These are phyloP conservation scores for Xanthoceras sorbifolium DNA, from an alignment of 345 rosid species.

Conservation along the genomic window DNA sequence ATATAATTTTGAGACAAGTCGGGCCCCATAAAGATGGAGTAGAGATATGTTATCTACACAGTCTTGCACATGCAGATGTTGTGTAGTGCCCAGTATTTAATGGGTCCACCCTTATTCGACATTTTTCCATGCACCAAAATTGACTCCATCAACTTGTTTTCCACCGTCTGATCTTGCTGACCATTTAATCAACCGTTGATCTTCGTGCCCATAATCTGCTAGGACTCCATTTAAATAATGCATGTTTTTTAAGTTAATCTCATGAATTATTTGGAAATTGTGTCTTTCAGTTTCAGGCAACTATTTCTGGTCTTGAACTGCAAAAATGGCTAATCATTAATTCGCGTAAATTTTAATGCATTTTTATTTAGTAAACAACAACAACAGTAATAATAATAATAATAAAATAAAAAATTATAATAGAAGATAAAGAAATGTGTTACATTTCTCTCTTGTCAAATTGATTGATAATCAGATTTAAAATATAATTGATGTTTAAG, in stretches of 20 bases:
- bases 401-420: not conserved
- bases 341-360: not conserved
- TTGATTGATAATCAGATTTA: conserved; percentile 13
- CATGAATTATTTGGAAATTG: not conserved
- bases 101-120: conserved; percentile 25
- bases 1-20: conserved; percentile 30
- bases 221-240: conserved; percentile 12
- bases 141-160: not conserved
- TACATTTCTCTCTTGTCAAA: conserved; percentile 11
- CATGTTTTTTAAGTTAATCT: not conserved
- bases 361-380: not conserved
- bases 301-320: conserved; percentile 3
- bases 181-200: conserved; percentile 12
- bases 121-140: conserved; percentile 18
- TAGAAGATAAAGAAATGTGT: not conserved
- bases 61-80: conserved; percentile 41
- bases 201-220: not conserved
- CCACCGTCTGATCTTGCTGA: conserved; percentile 19
- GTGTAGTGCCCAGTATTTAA: conserved; percentile 22
- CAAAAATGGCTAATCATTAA: not conserved
- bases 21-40: conserved; percentile 52
- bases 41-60: conserved; percentile 35
- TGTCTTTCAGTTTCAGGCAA: conserved; percentile 11
- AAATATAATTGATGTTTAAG: conserved; percentile 19
- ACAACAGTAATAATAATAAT: too few species aligned